Evolutionary conservation across 345 rosid species (phyloP).

Genomic region (Aquilaria sinensis): DNA sequence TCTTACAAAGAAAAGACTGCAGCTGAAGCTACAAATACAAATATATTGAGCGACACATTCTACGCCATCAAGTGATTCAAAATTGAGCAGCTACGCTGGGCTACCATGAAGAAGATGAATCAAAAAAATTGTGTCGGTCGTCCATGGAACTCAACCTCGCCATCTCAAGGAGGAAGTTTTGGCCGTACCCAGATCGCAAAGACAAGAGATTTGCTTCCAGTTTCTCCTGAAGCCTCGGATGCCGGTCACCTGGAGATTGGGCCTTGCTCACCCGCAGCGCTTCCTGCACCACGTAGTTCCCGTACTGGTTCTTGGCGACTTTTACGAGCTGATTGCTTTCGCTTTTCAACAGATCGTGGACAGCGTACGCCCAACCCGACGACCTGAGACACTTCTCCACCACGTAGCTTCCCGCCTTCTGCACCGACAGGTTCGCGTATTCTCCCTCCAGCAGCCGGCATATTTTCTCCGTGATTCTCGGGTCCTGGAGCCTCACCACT

Average conservation of each 20-base stretch:
- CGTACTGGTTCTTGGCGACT: neutral
- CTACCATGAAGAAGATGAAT: too few species aligned
- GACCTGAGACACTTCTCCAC: constrained; percentile 3
- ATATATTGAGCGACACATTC: too few species aligned
- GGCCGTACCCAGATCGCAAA: constrained; percentile 3
- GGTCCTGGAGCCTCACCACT: neutral
- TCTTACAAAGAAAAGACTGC: too few species aligned
- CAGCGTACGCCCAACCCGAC: neutral
- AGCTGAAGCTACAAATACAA: too few species aligned
- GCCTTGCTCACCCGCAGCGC: constrained; percentile 1
- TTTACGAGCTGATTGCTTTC: neutral
- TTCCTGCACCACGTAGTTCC: constrained; percentile 5
- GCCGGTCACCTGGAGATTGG: too few species aligned
- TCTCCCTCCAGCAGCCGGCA: neutral
- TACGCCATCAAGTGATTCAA: too few species aligned
- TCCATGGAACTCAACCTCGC: too few species aligned
- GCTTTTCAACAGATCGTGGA: neutral
- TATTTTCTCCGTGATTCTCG: neutral
- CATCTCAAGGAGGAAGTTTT: neutral
- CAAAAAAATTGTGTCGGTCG: too few species aligned
- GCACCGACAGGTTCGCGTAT: neutral
- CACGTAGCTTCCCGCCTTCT: neutral
- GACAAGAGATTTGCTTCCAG: neutral
- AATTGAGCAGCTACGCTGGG: too few species aligned
- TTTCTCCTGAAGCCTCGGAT: neutral